phyloP scores from a whole-genome alignment of 2,329 filamentous ascomycete species.

The Anthostomella pinea region DNA sequence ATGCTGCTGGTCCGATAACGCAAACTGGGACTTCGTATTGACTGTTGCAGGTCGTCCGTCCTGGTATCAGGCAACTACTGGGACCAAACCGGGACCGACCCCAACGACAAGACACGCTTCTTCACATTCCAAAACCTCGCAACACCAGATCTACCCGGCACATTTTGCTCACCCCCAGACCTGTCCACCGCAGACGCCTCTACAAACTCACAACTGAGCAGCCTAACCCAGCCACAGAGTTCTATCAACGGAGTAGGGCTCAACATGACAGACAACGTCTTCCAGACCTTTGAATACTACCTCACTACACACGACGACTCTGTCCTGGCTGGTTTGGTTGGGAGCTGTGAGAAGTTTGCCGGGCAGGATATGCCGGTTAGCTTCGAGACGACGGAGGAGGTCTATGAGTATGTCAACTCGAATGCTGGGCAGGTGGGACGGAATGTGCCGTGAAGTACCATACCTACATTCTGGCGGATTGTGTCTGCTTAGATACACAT shows the following conservation, averaged over 20 bases:
- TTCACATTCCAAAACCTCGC: constrained; percentile 19
- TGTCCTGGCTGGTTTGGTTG: constrained; percentile 9
- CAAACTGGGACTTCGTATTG: too few species aligned
- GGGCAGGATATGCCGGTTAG: constrained; percentile 12
- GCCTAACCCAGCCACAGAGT: constrained; percentile 5
- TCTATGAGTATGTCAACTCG: constrained; percentile 13
- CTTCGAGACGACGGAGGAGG: constrained; percentile 10
- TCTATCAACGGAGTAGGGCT: constrained; percentile 7
- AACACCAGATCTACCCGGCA: constrained; percentile 10
- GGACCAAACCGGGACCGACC: constrained; percentile 12
- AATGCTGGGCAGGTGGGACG: constrained; percentile 18
- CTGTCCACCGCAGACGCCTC: constrained; percentile 2
- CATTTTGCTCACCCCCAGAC: constrained; percentile 19
- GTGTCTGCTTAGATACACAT: too few species aligned
- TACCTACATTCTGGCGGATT: too few species aligned
- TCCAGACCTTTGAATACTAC: constrained; percentile 14
- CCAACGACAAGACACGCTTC: constrained; percentile 13
- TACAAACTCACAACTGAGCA: constrained; percentile 1
- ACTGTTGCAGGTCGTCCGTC: constrained; percentile 21
- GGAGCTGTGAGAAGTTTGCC: constrained; percentile 12
- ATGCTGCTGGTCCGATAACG: neutral
- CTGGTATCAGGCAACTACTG: constrained; percentile 21
- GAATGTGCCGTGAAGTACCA: neutral
- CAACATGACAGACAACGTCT: constrained; percentile 14
- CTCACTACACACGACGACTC: constrained; percentile 12